These are phyloP conservation scores for Plenodomus tracheiphilus DNA, from an alignment of 2,329 filamentous ascomycete genomes.

Conservation along the genomic window DNA sequence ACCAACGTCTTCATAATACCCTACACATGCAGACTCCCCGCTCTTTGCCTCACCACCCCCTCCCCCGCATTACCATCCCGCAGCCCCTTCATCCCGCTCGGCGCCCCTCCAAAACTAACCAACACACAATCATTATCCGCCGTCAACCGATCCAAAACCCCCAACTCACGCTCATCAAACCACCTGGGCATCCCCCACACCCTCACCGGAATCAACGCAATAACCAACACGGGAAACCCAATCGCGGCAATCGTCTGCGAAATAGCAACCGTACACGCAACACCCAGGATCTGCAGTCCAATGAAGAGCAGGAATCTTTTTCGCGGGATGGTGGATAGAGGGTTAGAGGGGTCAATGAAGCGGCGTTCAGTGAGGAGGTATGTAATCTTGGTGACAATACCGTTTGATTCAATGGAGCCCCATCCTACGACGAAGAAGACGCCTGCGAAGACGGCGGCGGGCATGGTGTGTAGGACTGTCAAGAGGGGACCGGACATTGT, in stretches of 20 bases:
- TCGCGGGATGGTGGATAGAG: constrained; percentile 48
- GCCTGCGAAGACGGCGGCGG: constrained; percentile 55
- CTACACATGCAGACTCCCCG: constrained; percentile 3
- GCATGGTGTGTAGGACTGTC: constrained; percentile 55
- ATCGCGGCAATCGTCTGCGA: constrained; percentile 62
- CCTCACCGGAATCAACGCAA: constrained; percentile 58
- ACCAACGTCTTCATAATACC: constrained; percentile 5
- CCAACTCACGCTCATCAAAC: constrained; percentile 54
- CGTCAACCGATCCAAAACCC: constrained; percentile 56
- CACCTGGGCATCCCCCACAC: constrained; percentile 54
- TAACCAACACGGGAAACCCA: constrained; percentile 60
- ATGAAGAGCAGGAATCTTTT: constrained; percentile 55
- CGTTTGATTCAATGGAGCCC: constrained; percentile 52
- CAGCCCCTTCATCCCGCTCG: constrained; percentile 29
- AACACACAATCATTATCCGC: constrained; percentile 57
- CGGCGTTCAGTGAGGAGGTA: constrained; percentile 52
- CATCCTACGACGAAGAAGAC: constrained; percentile 61
- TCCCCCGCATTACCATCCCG: not conserved
- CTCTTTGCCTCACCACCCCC: too few relatives aligned
- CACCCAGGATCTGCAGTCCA: constrained; percentile 52
- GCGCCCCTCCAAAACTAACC: constrained; percentile 55
- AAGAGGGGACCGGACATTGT: constrained; percentile 59
- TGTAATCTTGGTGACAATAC: constrained; percentile 54
- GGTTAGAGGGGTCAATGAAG: constrained; percentile 53
- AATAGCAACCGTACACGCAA: constrained; percentile 57